phyloP scores from a whole-genome alignment of 1,139 yeast genomes.

The Pichia sp. region DNA sequence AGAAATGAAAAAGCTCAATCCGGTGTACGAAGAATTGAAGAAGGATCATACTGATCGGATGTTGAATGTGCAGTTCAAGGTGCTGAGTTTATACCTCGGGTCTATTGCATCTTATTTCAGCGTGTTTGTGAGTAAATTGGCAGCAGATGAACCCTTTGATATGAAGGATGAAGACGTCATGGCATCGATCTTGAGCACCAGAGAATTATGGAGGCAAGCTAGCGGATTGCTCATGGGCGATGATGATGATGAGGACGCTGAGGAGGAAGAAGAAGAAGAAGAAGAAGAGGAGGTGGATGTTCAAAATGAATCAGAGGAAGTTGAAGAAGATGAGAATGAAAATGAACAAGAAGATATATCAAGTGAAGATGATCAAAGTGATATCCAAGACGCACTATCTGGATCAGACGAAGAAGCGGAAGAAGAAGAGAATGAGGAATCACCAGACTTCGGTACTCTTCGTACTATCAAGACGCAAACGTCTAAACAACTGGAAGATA shows the following conservation, averaged over 20 bases:
- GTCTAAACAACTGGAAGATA: conserved; percentile 38
- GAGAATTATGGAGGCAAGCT: conserved; percentile 90
- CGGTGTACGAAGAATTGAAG: conserved; percentile 34
- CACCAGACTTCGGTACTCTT: conserved; percentile 12
- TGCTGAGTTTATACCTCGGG: conserved; percentile 72
- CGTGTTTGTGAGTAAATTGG: conserved; percentile 50
- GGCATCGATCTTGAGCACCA: conserved; percentile 72
- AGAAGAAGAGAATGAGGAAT: conserved; percentile 15
- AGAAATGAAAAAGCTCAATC: conserved; percentile 49
- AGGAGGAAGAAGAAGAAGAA: conserved; percentile 24
- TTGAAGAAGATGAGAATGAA: conserved; percentile 16
- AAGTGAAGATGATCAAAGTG: conserved; percentile 15
- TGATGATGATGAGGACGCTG: conserved; percentile 15
- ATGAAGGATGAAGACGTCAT: conserved; percentile 86
- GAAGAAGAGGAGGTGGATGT: too few relatives aligned
- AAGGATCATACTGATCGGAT: conserved; percentile 31
- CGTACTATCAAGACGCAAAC: conserved; percentile 31
- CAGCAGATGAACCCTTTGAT: conserved; percentile 49
- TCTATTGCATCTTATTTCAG: conserved; percentile 72
- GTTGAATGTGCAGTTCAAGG: conserved; percentile 44
- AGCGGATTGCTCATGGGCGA: conserved; percentile 36
- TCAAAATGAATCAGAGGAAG: conserved; percentile 27
- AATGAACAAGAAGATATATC: conserved; percentile 30
- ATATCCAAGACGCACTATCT: conserved; percentile 17
- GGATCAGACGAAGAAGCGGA: conserved; percentile 25